phyloP scores from a whole-genome alignment of 805 yeast genomes.

The Yarrowia osloensis region DNA sequence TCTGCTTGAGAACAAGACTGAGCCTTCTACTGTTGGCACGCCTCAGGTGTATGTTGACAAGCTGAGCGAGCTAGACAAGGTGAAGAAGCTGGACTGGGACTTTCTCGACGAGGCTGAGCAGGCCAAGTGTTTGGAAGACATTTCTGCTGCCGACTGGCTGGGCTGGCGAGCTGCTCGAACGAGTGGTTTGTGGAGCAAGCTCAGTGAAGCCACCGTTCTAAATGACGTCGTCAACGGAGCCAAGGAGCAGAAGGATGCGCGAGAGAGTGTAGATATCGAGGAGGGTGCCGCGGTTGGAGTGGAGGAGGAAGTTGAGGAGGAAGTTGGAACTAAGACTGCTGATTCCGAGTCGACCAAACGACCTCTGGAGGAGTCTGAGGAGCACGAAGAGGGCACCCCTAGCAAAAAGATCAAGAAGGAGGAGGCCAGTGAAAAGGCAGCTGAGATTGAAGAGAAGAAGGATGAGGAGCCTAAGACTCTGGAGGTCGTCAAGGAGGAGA shows the following conservation, averaged over 20 bases:
- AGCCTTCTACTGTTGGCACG: conserved; percentile 37
- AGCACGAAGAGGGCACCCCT: not conserved
- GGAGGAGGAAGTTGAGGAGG: not conserved
- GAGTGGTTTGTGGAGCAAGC: conserved; percentile 43
- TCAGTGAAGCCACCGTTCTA: conserved; percentile 38
- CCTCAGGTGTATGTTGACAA: conserved; percentile 35
- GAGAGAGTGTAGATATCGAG: conserved; percentile 13
- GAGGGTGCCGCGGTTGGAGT: not conserved
- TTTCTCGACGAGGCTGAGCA: conserved; percentile 27
- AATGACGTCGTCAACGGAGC: conserved; percentile 7
- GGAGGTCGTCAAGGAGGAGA: not conserved
- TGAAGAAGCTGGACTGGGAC: conserved; percentile 28
- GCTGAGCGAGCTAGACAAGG: conserved; percentile 27
- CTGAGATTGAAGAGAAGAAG: not conserved
- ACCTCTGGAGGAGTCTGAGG: conserved; percentile 1
- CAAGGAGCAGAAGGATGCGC: not conserved
- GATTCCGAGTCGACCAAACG: not conserved
- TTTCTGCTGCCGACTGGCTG: conserved; percentile 47
- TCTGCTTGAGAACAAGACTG: conserved; percentile 34
- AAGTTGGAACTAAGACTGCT: not conserved
- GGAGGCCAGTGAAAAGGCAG: not conserved
- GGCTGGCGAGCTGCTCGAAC: conserved; percentile 48
- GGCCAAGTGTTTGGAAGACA: conserved; percentile 34
- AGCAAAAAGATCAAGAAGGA: conserved; percentile 8
- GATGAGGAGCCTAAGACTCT: not conserved